Conservation (phyloP, 1,284 basidiomycete genomes). For the Cryptococcus neoformans region DNA sequence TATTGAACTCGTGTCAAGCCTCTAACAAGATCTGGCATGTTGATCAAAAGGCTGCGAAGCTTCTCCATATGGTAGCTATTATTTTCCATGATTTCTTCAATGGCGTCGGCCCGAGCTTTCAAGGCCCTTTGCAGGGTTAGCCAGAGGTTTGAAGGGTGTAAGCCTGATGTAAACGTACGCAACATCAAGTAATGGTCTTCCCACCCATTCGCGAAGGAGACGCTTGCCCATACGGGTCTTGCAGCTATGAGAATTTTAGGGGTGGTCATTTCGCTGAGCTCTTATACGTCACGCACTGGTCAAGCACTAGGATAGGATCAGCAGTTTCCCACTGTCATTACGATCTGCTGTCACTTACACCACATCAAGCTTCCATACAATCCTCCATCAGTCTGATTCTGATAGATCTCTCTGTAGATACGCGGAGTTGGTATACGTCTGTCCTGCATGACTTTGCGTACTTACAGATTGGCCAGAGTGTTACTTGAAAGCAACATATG, state of each 20-base stretch:
- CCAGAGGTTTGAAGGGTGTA: not conserved
- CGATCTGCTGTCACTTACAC: constrained; percentile 40
- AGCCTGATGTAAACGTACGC: constrained; percentile 51
- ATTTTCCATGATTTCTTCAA: constrained; percentile 72
- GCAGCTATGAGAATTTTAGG: constrained; percentile 49
- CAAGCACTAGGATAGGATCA: constrained; percentile 56
- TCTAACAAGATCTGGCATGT: constrained; percentile 82
- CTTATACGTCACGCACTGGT: constrained; percentile 54
- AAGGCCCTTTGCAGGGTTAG: constrained; percentile 56
- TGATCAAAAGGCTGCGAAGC: constrained; percentile 66
- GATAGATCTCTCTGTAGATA: constrained; percentile 70
- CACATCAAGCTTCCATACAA: constrained; percentile 76
- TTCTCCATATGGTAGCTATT: constrained; percentile 55
- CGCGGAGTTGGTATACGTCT: not conserved
- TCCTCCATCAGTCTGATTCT: constrained; percentile 77
- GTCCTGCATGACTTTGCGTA: constrained; percentile 4
- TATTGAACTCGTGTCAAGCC: constrained; percentile 89
- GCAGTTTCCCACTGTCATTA: not conserved
- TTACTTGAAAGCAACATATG: constrained; percentile 89
- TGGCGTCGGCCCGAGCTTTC: constrained; percentile 72
- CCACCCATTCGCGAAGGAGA: constrained; percentile 80
- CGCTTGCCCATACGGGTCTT: constrained; percentile 85
- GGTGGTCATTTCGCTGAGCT: no score
- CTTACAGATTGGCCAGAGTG: constrained; percentile 76
- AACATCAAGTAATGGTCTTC: constrained; percentile 74